Evolutionary conservation across 2,329 filamentous ascomycete genomes (phyloP).

Genomic region (Fusarium veterinarium): DNA sequence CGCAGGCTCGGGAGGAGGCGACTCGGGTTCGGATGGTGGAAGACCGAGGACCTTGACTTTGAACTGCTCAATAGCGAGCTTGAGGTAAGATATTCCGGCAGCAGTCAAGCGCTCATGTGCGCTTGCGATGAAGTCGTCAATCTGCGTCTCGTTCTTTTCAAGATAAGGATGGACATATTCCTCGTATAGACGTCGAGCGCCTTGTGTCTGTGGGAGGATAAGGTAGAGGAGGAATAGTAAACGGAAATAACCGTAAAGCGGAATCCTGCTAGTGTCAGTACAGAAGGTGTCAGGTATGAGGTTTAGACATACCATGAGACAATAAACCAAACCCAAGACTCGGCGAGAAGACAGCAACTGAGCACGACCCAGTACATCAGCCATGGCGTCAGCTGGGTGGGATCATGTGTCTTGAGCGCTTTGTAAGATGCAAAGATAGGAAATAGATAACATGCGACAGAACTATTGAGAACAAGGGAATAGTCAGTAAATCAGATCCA

Average conservation of each 20-base stretch:
- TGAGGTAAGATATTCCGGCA: slow-evolving; percentile 81
- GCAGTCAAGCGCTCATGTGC: slow-evolving; percentile 82
- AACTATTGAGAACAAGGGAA: slow-evolving; percentile 62
- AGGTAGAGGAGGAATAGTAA: slow-evolving; percentile 91
- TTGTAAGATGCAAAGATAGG: slow-evolving; percentile 98
- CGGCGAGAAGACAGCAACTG: slow-evolving; percentile 81
- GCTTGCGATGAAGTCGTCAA: slow-evolving; percentile 89
- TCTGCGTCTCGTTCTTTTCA: slow-evolving; percentile 83
- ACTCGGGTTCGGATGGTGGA: slow-evolving; percentile 62
- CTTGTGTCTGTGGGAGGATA: slow-evolving; percentile 96
- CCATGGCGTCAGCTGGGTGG: slow-evolving; percentile 93
- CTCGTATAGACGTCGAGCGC: slow-evolving; percentile 87
- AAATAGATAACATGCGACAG: slow-evolving; percentile 88
- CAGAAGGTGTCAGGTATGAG: neutral
- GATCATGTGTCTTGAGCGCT: slow-evolving; percentile 91
- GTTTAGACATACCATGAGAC: slow-evolving; percentile 70
- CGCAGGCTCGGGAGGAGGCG: slow-evolving; percentile 55
- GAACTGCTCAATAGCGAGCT: slow-evolving; percentile 75
- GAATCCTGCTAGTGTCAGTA: slow-evolving; percentile 67
- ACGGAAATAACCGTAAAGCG: slow-evolving; percentile 93
- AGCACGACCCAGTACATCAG: slow-evolving; percentile 99
- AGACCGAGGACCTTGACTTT: slow-evolving; percentile 84
- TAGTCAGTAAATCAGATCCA: slow-evolving; percentile 24
- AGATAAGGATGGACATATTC: slow-evolving; percentile 90
- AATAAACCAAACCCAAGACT: slow-evolving; percentile 90